Conservation (phyloP, 2,329 filamentous ascomycete genomes). For the Cordyceps cicadae region DNA sequence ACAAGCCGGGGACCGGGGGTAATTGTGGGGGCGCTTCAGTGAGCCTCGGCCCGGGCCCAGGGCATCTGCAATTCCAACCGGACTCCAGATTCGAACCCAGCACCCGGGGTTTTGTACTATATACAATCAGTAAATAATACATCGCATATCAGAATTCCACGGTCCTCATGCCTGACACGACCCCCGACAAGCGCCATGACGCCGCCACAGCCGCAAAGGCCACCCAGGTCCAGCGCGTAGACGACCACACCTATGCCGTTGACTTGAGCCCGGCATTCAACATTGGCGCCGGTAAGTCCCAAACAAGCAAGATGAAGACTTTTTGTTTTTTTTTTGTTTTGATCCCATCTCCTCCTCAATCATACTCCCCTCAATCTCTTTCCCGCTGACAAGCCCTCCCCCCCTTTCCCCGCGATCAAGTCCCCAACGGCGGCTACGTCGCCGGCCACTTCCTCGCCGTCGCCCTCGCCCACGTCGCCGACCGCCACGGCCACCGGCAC, state of each 20-base stretch:
- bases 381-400: background rate
- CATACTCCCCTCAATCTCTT: no score
- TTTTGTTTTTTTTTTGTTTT: no score
- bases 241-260: background rate
- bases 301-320: no score
- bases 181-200: background rate
- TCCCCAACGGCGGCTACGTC: constrained; percentile 40
- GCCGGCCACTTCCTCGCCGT: constrained; percentile 32
- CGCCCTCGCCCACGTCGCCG: constrained; percentile 25
- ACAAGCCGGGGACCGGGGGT: background rate
- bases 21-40: background rate
- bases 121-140: background rate
- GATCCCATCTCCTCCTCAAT: no score
- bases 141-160: background rate
- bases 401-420: constrained; percentile 13
- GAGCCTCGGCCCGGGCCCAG: background rate
- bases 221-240: background rate
- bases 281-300: constrained; percentile 10
- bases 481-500: constrained; percentile 26
- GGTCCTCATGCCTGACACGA: background rate
- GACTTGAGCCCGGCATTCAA: constrained; percentile 8
- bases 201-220: background rate
- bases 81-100: background rate
- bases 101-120: background rate
- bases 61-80: no score